Evolutionary conservation across 2,329 filamentous ascomycete species (phyloP).

Genomic region (Cercospora beticola): DNA sequence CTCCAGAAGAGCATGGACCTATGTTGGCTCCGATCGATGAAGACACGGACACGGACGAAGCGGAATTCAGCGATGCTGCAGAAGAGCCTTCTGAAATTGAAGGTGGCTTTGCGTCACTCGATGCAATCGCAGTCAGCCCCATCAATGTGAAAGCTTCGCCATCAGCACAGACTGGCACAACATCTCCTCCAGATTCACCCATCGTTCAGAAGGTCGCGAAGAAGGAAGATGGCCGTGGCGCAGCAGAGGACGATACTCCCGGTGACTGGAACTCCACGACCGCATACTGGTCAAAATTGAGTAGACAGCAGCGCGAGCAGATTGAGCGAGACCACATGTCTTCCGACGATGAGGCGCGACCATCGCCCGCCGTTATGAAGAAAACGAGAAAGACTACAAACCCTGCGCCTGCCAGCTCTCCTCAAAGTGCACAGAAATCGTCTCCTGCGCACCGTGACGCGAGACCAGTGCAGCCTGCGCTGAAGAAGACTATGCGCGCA

Average conservation of each 20-base stretch:
- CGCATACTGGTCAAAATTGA: conserved; percentile 68
- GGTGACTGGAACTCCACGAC: conserved; percentile 67
- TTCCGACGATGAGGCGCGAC: conserved; percentile 33
- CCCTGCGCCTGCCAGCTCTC: conserved; percentile 12
- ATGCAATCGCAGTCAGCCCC: conserved; percentile 68
- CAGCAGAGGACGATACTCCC: background rate
- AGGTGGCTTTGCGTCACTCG: conserved; percentile 68
- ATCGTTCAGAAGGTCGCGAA: conserved; percentile 19
- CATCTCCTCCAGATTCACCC: conserved; percentile 33
- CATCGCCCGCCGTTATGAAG: conserved; percentile 35
- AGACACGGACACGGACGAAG: conserved; percentile 46
- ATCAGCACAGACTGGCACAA: conserved; percentile 8
- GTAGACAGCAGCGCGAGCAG: conserved; percentile 61
- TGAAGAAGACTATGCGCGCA: conserved; percentile 43
- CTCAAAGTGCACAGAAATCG: conserved; percentile 12
- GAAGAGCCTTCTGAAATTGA: conserved; percentile 69
- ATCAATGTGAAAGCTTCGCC: conserved; percentile 29
- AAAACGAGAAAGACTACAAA: conserved; percentile 43
- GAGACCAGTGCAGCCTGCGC: conserved; percentile 42
- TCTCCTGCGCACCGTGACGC: conserved; percentile 25
- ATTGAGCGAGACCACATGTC: conserved; percentile 55
- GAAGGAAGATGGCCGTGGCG: conserved; percentile 1
- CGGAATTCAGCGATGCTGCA: conserved; percentile 73
- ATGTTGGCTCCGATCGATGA: conserved; percentile 30
- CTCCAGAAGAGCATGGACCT: conserved; percentile 19